Conservation (phyloP, 352 stramenopile species). For the Pilasporangium apinafurcum region DNA sequence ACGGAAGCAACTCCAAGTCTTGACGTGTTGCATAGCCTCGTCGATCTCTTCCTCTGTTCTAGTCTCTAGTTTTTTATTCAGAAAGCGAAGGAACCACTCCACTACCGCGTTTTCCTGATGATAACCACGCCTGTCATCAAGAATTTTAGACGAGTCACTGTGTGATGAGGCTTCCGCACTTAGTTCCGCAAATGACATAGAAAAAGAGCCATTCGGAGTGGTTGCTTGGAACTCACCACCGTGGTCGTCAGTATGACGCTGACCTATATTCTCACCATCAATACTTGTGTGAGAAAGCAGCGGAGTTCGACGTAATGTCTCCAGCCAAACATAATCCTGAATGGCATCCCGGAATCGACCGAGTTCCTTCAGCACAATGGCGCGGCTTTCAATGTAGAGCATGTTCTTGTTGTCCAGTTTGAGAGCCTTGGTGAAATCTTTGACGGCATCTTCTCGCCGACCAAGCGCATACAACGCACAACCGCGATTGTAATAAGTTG, state of each 20-base stretch:
- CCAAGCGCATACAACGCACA: slow-evolving; percentile 51
- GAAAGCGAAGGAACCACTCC: slow-evolving; percentile 31
- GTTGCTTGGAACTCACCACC: background rate
- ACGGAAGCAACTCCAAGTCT: slow-evolving; percentile 46
- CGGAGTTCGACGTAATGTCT: slow-evolving; percentile 41
- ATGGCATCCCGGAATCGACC: slow-evolving; percentile 65
- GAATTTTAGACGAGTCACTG: slow-evolving; percentile 12
- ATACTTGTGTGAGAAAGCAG: no score
- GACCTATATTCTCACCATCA: background rate
- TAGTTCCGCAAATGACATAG: slow-evolving; percentile 14
- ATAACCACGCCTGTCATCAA: slow-evolving; percentile 18
- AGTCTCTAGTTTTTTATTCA: slow-evolving; percentile 20
- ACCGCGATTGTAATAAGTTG: slow-evolving; percentile 54
- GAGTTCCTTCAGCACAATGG: slow-evolving; percentile 48
- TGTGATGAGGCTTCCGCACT: no score
- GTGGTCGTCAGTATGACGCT: background rate
- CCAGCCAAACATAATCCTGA: slow-evolving; percentile 60
- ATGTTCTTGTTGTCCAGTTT: slow-evolving; percentile 63
- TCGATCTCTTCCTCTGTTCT: slow-evolving; percentile 16
- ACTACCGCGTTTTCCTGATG: slow-evolving; percentile 21
- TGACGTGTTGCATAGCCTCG: slow-evolving; percentile 18
- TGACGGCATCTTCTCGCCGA: slow-evolving; percentile 31
- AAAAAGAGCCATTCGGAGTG: slow-evolving; percentile 11
- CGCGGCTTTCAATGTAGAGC: slow-evolving; percentile 58
- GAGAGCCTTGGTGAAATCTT: slow-evolving; percentile 52